A percentile compares a stretch with the other conserved stretches of the same genome.
phyloP scores from a whole-genome alignment of 2,329 filamentous ascomycete genomes.

The Cladosporium oxysporum region DNA sequence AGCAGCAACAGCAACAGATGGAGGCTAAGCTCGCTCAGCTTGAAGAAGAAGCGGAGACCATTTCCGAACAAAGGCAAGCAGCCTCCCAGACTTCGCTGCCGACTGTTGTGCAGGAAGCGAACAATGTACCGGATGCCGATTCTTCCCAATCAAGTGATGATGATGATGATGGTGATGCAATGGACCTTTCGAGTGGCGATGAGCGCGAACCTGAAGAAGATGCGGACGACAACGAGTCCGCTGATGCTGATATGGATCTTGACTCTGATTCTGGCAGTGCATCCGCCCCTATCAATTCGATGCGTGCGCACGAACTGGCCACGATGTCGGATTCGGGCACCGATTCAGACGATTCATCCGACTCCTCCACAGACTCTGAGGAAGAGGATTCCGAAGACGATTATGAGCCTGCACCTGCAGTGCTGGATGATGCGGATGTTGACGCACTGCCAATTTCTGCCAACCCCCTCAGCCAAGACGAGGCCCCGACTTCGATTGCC shows the following conservation, averaged over 20 bases:
- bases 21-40: conserved; percentile 11
- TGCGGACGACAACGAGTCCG: neutral
- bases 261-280: neutral
- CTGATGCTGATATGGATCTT: neutral
- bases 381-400: conserved; percentile 19
- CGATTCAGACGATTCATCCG: conserved; percentile 16
- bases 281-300: neutral
- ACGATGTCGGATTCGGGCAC: conserved; percentile 16
- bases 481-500: neutral
- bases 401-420: conserved; percentile 16
- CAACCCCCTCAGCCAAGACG: neutral
- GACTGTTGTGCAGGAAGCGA: neutral
- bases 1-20: conserved; percentile 1
- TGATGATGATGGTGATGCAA: conserved; percentile 27
- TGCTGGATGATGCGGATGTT: neutral
- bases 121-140: neutral
- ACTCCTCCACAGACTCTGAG: conserved; percentile 23
- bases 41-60: conserved; percentile 13
- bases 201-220: conserved; percentile 7
- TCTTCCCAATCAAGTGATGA: conserved; percentile 17
- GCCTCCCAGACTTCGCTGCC: neutral
- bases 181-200: conserved; percentile 25
- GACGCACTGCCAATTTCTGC: neutral
- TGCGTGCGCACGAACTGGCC: neutral
- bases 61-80: conserved; percentile 3